These are phyloP conservation scores for Roridomyces roridus DNA, from an alignment of 768 basidiomycete genomes.

Conservation along the genomic window DNA sequence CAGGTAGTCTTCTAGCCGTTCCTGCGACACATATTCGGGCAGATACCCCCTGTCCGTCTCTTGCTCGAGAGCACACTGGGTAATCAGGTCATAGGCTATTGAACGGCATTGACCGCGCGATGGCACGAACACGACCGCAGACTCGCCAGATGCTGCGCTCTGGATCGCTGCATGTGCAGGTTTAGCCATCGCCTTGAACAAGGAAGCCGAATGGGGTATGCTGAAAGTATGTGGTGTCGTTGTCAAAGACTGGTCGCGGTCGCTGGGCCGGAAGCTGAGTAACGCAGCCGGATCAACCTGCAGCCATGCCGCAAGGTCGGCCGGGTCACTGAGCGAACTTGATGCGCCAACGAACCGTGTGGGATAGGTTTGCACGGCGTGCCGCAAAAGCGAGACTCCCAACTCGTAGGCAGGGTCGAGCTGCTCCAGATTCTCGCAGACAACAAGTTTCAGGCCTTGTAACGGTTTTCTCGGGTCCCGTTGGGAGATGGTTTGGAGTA, in stretches of 20 bases:
- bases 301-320: conserved; percentile 86
- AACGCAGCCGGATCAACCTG: conserved; percentile 65
- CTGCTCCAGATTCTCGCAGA: conserved; percentile 88
- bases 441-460: conserved; percentile 62
- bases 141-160: conserved; percentile 46
- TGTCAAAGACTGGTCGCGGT: conserved; percentile 81
- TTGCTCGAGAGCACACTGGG: conserved; percentile 81
- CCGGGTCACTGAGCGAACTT: conserved; percentile 79
- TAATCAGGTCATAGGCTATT: conserved; percentile 85
- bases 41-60: conserved; percentile 75
- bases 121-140: conserved; percentile 86
- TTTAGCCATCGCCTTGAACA: conserved; percentile 92
- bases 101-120: conserved; percentile 77
- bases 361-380: conserved; percentile 62
- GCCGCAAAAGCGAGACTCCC: conserved; percentile 72
- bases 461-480: conserved; percentile 34
- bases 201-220: conserved; percentile 82
- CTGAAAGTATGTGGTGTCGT: conserved; percentile 79
- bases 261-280: conserved; percentile 80
- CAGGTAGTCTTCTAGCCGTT: conserved; percentile 65
- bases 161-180: conserved; percentile 83
- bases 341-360: conserved; percentile 82
- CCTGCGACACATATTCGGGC: conserved; percentile 51
- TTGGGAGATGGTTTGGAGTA: conserved; percentile 51
- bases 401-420: conserved; percentile 86